phyloP scores from a whole-genome alignment of 176 grass and related monocot species.

The Hordeum marinum region DNA sequence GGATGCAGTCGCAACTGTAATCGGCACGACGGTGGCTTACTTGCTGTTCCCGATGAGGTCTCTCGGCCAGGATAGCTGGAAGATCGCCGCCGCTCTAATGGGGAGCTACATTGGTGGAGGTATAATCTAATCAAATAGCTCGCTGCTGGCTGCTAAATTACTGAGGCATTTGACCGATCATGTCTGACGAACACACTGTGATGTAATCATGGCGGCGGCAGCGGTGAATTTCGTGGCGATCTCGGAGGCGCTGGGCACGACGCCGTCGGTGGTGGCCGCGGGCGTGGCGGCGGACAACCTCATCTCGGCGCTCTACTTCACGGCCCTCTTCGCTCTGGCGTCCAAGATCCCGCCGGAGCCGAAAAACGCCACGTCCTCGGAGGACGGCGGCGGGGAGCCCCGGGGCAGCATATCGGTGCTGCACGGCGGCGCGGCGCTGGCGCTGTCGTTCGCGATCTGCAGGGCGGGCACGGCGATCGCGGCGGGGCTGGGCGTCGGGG shows the following conservation, averaged over 20 bases:
- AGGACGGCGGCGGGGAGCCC: slow-evolving; percentile 6
- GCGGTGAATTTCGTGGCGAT: slow-evolving; percentile 85
- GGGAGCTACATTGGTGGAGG: slow-evolving; percentile 94
- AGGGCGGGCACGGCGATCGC: slow-evolving; percentile 51
- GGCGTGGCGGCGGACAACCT: slow-evolving; percentile 91
- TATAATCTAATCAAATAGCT: background rate
- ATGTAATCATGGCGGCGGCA: slow-evolving; percentile 4
- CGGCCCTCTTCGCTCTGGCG: slow-evolving; percentile 65
- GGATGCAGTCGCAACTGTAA: slow-evolving; percentile 48
- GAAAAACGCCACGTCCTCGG: background rate
- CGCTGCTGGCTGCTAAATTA: background rate
- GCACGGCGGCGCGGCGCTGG: slow-evolving; percentile 59
- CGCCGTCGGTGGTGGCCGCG: slow-evolving; percentile 67
- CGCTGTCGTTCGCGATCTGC: slow-evolving; percentile 76
- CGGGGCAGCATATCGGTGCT: slow-evolving; percentile 33
- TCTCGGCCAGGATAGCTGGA: slow-evolving; percentile 85
- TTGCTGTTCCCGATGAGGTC: slow-evolving; percentile 77
- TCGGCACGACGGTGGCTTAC: slow-evolving; percentile 64
- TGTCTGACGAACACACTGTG: background rate
- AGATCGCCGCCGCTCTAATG: slow-evolving; percentile 90
- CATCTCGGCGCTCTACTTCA: slow-evolving; percentile 80
- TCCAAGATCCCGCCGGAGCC: slow-evolving; percentile 68
- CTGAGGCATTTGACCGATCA: background rate
- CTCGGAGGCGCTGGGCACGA: slow-evolving; percentile 51
- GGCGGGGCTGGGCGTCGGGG: slow-evolving; percentile 33